Base-by-base conservation (phyloP, 2,329 filamentous ascomycete species). In the Penicillium sp. region DNA sequence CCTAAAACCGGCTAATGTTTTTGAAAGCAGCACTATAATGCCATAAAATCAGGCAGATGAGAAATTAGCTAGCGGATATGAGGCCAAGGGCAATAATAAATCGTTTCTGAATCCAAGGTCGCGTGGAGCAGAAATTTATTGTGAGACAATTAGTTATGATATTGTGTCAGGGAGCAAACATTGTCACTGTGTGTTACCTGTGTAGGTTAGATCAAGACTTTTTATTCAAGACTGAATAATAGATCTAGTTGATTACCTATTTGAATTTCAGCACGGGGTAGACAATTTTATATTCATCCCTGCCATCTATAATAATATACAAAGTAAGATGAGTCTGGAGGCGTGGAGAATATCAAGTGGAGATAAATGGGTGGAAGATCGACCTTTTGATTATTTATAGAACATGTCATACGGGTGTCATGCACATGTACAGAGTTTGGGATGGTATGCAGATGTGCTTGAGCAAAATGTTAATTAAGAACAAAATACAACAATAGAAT, bases 361-460 rank as follows among this genome's bases (percentile, higher is more conserved):
- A 62, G 54, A 55, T 56, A 41, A 47, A n/a, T 47, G 51, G 47
- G 45, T 61, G 55, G 61, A 57, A 57, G 57, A 59, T 65, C 62
- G 19, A 19, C n/a, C n/a, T 33, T 15, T 42, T 7, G n/a, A 51
- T 35, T 52, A 53, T 47, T 53, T 43, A 49, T 48, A 41, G 49
- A 33, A 53, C 31, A 44, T 44, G 52, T 47, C 21, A 41, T 25
- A 49, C 39, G 41, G 25, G 13, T 17, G 31, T 39, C 43, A 55
- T 55, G 53, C 53, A 47, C 27, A 57, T 47, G 21, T 35, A 19
- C 19, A 23, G 6, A 38, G n/a, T 48, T 19, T 36, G n/a, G n/a
- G 2, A 38, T 47, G 29, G 13, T 50, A 17, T 52, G 53, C 39
- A 56, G 52, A 17, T 43, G 29, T 42, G 39, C 23, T n/a, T 38